Evolutionary conservation across 192 early-diverging fungal genomes (phyloP).

Genomic region (Pilobolus umbonatus): DNA sequence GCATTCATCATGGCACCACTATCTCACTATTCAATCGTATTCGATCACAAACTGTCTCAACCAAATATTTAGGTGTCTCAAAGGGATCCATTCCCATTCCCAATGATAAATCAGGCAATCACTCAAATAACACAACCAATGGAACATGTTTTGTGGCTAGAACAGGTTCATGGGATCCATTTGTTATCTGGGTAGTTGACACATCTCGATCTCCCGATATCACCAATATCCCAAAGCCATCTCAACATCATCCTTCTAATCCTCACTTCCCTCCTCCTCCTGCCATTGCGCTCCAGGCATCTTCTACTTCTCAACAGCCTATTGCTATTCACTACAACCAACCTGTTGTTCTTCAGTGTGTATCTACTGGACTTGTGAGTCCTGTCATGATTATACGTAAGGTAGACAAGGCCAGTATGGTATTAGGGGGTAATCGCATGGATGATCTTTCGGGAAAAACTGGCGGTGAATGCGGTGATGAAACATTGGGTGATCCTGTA

Average conservation of each 20-base stretch:
- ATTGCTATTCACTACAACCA: constrained; percentile 87
- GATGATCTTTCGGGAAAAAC: constrained; percentile 17
- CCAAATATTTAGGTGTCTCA: constrained; percentile 73
- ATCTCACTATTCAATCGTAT: constrained; percentile 88
- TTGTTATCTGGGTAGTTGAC: constrained; percentile 81
- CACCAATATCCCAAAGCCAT: constrained; percentile 3
- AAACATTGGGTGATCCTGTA: constrained; percentile 73
- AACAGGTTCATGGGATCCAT: constrained; percentile 78
- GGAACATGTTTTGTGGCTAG: constrained; percentile 68
- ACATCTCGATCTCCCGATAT: constrained; percentile 47
- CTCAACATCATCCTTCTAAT: constrained; percentile 16
- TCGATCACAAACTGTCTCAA: constrained; percentile 84
- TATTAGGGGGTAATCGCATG: constrained; percentile 52
- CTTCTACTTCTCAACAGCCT: constrained; percentile 38
- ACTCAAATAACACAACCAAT: constrained; percentile 13
- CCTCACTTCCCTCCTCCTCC: constrained; percentile 63
- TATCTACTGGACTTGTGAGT: constrained; percentile 76
- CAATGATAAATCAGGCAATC: neutral
- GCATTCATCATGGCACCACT: constrained; percentile 81
- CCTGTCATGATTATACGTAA: constrained; percentile 80
- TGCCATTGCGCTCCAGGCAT: constrained; percentile 65
- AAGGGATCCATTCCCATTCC: constrained; percentile 24
- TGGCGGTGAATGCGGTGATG: constrained; percentile 42
- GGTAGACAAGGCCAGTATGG: constrained; percentile 76
- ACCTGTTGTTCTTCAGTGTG: constrained; percentile 79